Percentiles rank a stretch among this genome's conserved stretches.
phyloP scores from a whole-genome alignment of 1,284 basidiomycete genomes.

The Salmacisia buchloeana region DNA sequence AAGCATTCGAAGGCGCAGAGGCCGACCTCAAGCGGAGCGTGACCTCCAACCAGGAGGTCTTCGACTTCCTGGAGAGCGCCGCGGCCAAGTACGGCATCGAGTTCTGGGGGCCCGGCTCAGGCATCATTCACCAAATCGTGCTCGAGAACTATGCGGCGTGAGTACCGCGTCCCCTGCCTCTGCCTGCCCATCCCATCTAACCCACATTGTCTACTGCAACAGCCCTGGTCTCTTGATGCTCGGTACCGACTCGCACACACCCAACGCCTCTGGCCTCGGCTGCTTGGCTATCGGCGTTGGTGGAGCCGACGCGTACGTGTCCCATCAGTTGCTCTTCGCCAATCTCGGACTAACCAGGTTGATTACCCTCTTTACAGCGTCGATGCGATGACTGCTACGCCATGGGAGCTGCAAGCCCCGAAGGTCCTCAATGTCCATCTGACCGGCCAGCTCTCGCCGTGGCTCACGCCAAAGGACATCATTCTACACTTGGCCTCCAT shows the following conservation, averaged over 20 bases:
- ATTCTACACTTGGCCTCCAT: constrained; percentile 91
- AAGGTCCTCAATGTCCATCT: constrained; percentile 75
- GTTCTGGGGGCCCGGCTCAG: constrained; percentile 79
- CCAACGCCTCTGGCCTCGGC: constrained; percentile 96
- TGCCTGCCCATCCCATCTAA: background rate
- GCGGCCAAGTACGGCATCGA: constrained; percentile 81
- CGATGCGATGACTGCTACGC: constrained; percentile 94
- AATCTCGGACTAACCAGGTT: background rate
- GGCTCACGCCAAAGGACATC: constrained; percentile 94
- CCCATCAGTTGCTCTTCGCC: background rate
- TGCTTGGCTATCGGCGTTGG: constrained; percentile 97
- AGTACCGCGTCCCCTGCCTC: background rate
- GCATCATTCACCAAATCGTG: constrained; percentile 95
- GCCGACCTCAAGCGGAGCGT: constrained; percentile 78
- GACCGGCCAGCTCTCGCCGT: constrained; percentile 78
- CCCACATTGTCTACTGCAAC: constrained; percentile 21
- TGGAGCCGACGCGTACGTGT: constrained; percentile 75
- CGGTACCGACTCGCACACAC: constrained; percentile 86
- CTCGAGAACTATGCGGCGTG: constrained; percentile 84
- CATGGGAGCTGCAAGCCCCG: constrained; percentile 97
- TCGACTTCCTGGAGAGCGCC: constrained; percentile 93
- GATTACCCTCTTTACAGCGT: constrained; percentile 54
- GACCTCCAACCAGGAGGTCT: constrained; percentile 87
- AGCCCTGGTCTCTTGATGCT: constrained; percentile 59
- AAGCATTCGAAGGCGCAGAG: constrained; percentile 66